Conservation (phyloP, 371 early-diverging fungal genomes). For the Mucor racemosus region DNA sequence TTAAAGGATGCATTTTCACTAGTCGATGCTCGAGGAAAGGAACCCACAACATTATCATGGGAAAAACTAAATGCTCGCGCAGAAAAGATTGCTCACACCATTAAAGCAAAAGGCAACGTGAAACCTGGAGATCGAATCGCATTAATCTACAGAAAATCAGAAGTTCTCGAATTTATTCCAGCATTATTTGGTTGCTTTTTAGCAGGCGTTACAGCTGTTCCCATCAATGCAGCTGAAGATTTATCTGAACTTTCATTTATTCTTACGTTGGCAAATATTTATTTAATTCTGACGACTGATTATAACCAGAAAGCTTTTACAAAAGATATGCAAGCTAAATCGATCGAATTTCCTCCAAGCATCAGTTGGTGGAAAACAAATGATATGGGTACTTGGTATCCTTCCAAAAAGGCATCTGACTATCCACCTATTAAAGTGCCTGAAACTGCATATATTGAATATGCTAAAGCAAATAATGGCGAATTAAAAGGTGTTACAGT, state of each 20-base stretch:
- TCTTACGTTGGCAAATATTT: slow-evolving; percentile 66
- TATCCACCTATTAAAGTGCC: slow-evolving; percentile 49
- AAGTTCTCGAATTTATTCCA: slow-evolving; percentile 78
- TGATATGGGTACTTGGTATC: slow-evolving; percentile 67
- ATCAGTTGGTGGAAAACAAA: slow-evolving; percentile 83
- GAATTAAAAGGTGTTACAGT: slow-evolving; percentile 86
- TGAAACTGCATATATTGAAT: slow-evolving; percentile 88
- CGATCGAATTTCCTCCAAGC: slow-evolving; percentile 64
- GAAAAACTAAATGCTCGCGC: slow-evolving; percentile 74
- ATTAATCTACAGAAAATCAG: slow-evolving; percentile 80
- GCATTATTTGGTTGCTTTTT: slow-evolving; percentile 81
- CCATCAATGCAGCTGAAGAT: slow-evolving; percentile 81
- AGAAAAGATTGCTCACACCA: slow-evolving; percentile 68
- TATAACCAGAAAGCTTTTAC: slow-evolving; percentile 72
- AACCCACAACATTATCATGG: slow-evolving; percentile 70
- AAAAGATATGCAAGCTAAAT: slow-evolving; percentile 65
- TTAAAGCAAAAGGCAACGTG: slow-evolving; percentile 62
- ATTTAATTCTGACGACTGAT: slow-evolving; percentile 82
- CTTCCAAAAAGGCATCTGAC: slow-evolving; percentile 53
- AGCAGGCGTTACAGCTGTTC: slow-evolving; percentile 85
- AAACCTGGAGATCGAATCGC: slow-evolving; percentile 74
- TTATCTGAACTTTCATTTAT: slow-evolving; percentile 79
- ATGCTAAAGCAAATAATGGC: slow-evolving; percentile 80
- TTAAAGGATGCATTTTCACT: slow-evolving; percentile 64
- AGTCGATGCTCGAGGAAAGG: slow-evolving; percentile 80